Evolutionary conservation across 768 basidiomycete species (phyloP), one percentile per base, ranked within the genome.

Genomic region (Royoungia palumana): DNA sequence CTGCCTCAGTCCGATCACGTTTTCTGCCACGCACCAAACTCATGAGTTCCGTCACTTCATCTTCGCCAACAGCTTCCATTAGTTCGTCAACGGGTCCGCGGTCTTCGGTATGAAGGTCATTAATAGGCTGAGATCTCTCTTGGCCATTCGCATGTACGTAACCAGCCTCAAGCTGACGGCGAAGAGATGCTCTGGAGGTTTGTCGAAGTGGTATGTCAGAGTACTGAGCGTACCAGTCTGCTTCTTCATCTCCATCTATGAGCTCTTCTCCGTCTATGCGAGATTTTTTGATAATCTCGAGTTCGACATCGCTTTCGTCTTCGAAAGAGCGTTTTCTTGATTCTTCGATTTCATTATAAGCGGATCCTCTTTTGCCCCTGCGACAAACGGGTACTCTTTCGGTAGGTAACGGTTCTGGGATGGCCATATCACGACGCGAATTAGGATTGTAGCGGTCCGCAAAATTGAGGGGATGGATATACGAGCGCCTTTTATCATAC

Each of bases 1-100:
- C 87, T 47, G 85, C 85, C 60, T 87, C 85, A 7, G 78, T 75
- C 35, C 84, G 82, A 65, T 85, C 85, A 53, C 88, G 82, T 70
- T 91, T 91, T 73, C 78, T 86, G 38, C 87, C 86, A 51, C 67
- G 56, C 25, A 64, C 57, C 48, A 67, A 58, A 40, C 68, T 65
- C 46, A 58, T 64, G 41, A 74, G 63, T 43, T 73, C 74, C 20
- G 65, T 59, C 17, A 72, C 55, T 38, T 73, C 70, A 55, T 79
- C 77, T 41, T 68, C 73, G 19, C 73, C 70, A 21, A 75, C 63
- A 20, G 71, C 69, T 41, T 68, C 68, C 53, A 69, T 65, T 25
- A 58, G 63, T 49, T 67, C 62, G 56, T 63, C 63, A 51, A 67
- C 58, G 47, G 61, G 61, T 41, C 65, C 64, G 49, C 74, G 73